A percentile compares a stretch with the other conserved stretches of the same genome.
phyloP scores from a whole-genome alignment of 164 flowering plant genomes.

The Hamamelis virginiana region DNA sequence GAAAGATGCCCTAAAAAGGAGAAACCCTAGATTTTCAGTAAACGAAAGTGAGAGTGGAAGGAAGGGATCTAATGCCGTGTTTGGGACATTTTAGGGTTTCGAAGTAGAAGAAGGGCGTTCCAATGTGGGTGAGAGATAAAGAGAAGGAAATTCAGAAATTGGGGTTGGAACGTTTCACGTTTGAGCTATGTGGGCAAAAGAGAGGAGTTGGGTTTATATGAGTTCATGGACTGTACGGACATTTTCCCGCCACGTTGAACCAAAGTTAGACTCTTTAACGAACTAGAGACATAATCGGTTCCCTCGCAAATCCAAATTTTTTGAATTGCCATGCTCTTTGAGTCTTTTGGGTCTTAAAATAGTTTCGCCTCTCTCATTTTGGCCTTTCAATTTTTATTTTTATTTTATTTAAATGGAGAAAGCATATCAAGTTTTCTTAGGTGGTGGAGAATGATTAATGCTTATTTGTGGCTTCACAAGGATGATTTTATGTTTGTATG shows the following conservation, averaged over 20 bases:
- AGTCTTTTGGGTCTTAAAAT: no score
- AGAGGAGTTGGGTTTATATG: not conserved
- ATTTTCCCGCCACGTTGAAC: slow-evolving; percentile 29
- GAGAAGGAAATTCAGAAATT: not conserved
- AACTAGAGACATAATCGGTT: not conserved
- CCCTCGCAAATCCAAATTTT: not conserved
- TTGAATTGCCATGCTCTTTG: no score
- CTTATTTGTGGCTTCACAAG: no score
- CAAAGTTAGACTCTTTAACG: not conserved
- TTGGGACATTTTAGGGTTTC: not conserved
- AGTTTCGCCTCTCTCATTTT: no score
- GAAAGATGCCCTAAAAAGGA: not conserved
- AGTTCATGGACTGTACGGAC: slow-evolving; percentile 16
- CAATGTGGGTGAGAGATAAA: not conserved
- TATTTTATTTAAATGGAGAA: no score
- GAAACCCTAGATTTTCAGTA: slow-evolving; percentile 5
- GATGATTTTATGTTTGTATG: no score
- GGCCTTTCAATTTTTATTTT: no score
- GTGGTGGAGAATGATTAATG: no score
- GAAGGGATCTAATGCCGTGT: not conserved
- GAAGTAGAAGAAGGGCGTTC: not conserved
- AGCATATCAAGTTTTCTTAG: no score
- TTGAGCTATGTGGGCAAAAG: not conserved
- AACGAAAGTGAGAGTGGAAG: not conserved
- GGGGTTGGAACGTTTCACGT: no score